Evolutionary conservation across 2,329 filamentous ascomycete genomes (phyloP), one percentile per base, ranked within the genome.

Genomic region (Colletotrichum sp.): DNA sequence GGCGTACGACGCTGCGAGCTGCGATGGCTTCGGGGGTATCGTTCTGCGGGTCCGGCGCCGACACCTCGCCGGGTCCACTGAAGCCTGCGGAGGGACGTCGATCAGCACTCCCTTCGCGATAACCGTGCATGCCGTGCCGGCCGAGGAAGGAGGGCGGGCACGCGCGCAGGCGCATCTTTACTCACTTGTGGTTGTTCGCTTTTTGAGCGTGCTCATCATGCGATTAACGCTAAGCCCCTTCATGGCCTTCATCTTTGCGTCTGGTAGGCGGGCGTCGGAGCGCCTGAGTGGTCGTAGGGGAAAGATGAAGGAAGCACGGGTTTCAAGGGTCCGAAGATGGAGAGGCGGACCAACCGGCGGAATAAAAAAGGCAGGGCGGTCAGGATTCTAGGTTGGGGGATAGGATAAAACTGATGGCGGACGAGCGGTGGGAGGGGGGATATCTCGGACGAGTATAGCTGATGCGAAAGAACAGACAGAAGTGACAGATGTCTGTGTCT

Each of bases 11-110:
- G 82, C 89, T 93, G 80, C 91, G 90, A 68, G 88, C 85, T 60
- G 92, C 93, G 81, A 91, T 93, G 75, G 89, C 91, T 85, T 95
- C 94, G 71, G 94, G 94, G 16, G 91, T 91, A 80, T 93, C 92
- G 76, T 87, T 87, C 32, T 82, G 79, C 60, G 82, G 79, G 77
- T 83, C 82, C 68, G 78, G 39, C 57, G 60, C 76, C 55, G 67
- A 71, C 36, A 60, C 72, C 55, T 72, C 72, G 60, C 71, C n/a
- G 65, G 74, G 71, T 76, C 76, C 76, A 73, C 76, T 60, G 73
- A 77, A 75, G 69, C 66, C 76, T 76, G 73, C 49, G 64, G 67
- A 64, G 67, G 52, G 52, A 59, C 57, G 62, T 68, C 72, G 39
- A 73, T 77, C 66, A 77, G 76, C 73, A 76, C 63, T 39, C 26